Percentiles rank a stretch among this genome's conserved stretches.
These are phyloP conservation scores for Aquilaria agallochum DNA, from an alignment of 441 rosid genomes.

Conservation along the genomic window DNA sequence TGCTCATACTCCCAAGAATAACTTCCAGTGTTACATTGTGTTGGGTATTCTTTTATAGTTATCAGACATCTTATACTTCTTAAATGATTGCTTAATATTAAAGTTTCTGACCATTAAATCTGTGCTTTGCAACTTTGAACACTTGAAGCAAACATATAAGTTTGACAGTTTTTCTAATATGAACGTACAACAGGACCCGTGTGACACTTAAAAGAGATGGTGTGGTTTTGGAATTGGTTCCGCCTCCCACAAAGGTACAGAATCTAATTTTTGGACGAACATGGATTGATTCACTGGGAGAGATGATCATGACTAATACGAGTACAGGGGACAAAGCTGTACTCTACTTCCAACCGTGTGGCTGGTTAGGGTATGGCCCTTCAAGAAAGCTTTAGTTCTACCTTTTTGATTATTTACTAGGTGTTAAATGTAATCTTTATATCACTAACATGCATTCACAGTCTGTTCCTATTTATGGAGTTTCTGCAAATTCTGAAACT, in stretches of 20 bases:
- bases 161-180: background rate
- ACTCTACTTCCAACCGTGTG: conserved; percentile 94
- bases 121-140: no score
- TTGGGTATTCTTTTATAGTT: no score
- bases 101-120: no score
- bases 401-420: background rate
- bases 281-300: conserved; percentile 95
- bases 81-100: no score
- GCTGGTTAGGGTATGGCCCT: conserved; percentile 91
- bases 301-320: conserved; percentile 89
- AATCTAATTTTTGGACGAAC: conserved; percentile 96
- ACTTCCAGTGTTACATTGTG: no score
- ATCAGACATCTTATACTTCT: no score
- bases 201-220: conserved; percentile 92
- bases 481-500: conserved; percentile 3
- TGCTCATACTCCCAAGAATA: no score
- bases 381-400: background rate
- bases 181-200: conserved; percentile 55
- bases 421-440: background rate
- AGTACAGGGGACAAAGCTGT: conserved; percentile 94
- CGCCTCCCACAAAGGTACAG: conserved; percentile 91
- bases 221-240: conserved; percentile 87
- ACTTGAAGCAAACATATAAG: no score
- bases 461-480: background rate
- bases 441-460: no score